phyloP scores from a whole-genome alignment of 31 red algal species.

The Endocladia muricata region DNA sequence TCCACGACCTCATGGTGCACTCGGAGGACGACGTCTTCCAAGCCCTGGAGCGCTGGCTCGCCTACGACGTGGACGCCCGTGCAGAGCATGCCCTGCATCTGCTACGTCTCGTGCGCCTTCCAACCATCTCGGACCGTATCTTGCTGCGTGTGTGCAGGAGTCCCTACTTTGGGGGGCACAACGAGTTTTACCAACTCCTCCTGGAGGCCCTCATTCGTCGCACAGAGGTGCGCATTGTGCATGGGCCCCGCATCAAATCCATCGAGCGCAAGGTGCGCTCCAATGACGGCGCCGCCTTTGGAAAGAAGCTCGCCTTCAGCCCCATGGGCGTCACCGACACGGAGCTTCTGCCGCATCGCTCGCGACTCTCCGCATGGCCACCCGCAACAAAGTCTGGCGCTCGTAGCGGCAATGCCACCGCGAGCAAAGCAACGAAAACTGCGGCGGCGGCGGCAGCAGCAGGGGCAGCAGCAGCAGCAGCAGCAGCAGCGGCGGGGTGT shows the following conservation, averaged over 20 bases:
- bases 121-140: conserved; percentile 49
- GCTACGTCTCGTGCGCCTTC: conserved; percentile 51
- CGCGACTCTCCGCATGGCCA: not conserved
- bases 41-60: conserved; percentile 57
- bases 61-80: conserved; percentile 29
- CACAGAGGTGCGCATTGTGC: conserved; percentile 62
- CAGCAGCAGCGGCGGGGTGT: no score
- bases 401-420: not conserved
- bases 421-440: not conserved
- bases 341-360: conserved; percentile 15
- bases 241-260: conserved; percentile 30
- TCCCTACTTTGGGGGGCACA: conserved; percentile 47
- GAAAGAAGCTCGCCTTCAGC: conserved; percentile 21
- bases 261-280: not conserved
- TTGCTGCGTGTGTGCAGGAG: conserved; percentile 48
- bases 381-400: not conserved
- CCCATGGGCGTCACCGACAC: conserved; percentile 44
- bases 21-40: conserved; percentile 64
- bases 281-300: not conserved
- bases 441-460: not conserved
- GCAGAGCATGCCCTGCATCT: conserved; percentile 54
- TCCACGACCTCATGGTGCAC: conserved; percentile 52
- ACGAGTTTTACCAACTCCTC: conserved; percentile 66
- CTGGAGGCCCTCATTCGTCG: conserved; percentile 65
- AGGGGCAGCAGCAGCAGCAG: no score